Conservation (phyloP, 257 asterid species). For the Agastache rugosa region DNA sequence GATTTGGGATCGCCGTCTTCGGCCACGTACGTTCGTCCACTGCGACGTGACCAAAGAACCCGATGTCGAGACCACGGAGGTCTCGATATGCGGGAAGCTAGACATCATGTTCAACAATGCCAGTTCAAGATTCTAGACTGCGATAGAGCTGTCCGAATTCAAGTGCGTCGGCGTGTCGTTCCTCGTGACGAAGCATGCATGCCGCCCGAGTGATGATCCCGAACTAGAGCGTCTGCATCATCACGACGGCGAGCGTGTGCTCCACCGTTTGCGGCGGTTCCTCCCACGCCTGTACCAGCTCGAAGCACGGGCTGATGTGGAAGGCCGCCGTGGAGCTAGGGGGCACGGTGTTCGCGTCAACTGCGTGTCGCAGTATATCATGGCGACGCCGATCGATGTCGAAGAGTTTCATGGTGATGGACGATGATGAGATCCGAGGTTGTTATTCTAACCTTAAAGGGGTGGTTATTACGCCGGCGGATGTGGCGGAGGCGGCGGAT, state of each 20-base stretch:
- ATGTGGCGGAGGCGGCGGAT: constrained; percentile 6
- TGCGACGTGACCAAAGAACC: constrained; percentile 47
- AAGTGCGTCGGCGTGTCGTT: constrained; percentile 40
- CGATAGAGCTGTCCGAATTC: constrained; percentile 19
- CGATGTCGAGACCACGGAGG: constrained; percentile 34
- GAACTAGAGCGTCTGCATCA: constrained; percentile 37
- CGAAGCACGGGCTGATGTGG: constrained; percentile 48
- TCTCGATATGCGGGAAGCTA: constrained; percentile 30
- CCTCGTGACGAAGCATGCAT: constrained; percentile 50
- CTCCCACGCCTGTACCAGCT: constrained; percentile 38
- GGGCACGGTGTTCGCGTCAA: constrained; percentile 45
- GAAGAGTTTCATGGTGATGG: neutral
- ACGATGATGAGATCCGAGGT: neutral
- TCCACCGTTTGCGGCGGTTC: constrained; percentile 31
- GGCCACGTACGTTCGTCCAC: constrained; percentile 40
- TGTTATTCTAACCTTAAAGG: neutral
- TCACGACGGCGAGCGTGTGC: constrained; percentile 36
- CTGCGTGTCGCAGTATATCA: constrained; percentile 40
- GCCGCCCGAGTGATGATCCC: constrained; percentile 55
- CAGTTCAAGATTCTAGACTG: constrained; percentile 27
- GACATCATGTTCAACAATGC: constrained; percentile 34
- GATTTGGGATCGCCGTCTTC: constrained; percentile 22
- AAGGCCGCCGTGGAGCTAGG: constrained; percentile 44
- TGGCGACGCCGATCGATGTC: constrained; percentile 34
- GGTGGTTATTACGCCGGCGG: neutral